Evolutionary conservation across 768 basidiomycete genomes (phyloP).

Genomic region (Asterophora parasitica): DNA sequence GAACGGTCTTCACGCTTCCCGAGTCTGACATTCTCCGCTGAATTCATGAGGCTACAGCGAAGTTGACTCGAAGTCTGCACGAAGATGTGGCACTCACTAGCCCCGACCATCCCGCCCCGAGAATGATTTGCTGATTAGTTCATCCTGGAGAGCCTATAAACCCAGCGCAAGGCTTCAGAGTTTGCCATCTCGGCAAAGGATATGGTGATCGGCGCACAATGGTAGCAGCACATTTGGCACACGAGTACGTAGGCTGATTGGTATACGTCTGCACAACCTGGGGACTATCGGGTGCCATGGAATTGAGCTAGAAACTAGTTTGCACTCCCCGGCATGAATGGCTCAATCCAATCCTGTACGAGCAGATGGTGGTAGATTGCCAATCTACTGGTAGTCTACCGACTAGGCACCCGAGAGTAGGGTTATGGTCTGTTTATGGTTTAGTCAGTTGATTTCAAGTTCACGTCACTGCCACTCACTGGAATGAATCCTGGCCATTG

Average conservation of each 20-base stretch:
- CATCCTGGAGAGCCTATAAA: slow-evolving; percentile 71
- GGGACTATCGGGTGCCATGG: slow-evolving; percentile 14
- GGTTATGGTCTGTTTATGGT: slow-evolving; percentile 26
- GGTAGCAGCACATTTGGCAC: slow-evolving; percentile 63
- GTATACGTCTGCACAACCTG: slow-evolving; percentile 59
- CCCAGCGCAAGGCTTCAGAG: neutral
- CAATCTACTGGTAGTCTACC: no score
- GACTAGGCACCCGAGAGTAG: no score
- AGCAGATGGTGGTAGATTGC: slow-evolving; percentile 2
- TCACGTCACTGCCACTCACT: no score
- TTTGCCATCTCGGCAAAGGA: neutral
- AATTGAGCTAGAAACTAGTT: slow-evolving; percentile 27
- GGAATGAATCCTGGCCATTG: slow-evolving; percentile 16
- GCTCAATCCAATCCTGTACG: no score
- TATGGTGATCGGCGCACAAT: slow-evolving; percentile 44
- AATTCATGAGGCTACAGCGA: slow-evolving; percentile 63
- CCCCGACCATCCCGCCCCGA: slow-evolving; percentile 80
- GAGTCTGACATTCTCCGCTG: slow-evolving; percentile 68
- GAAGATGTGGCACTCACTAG: slow-evolving; percentile 46
- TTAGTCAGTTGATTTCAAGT: slow-evolving; percentile 8
- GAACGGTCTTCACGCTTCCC: slow-evolving; percentile 72
- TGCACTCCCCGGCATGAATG: slow-evolving; percentile 21
- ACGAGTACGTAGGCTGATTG: slow-evolving; percentile 65
- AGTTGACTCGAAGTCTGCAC: neutral
- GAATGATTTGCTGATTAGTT: slow-evolving; percentile 81